A percentile compares a stretch with the other conserved stretches of the same genome.
Conservation (phyloP, 2,329 filamentous ascomycete genomes). For the Cercospora sesami region DNA sequence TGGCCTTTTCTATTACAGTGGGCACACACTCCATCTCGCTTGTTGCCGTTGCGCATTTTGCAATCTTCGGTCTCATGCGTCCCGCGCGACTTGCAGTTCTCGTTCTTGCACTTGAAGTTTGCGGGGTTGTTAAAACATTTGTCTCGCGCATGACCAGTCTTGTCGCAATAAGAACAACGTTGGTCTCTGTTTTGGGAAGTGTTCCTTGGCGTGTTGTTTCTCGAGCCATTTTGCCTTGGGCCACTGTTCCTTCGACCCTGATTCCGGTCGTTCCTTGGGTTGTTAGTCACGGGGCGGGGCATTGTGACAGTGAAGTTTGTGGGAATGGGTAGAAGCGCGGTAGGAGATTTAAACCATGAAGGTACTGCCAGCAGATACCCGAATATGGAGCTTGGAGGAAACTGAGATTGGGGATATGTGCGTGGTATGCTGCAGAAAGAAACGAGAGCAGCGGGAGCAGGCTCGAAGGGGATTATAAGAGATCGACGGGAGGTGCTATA, state of each 20-base stretch:
- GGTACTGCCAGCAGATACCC: conserved; percentile 1
- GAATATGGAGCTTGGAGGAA: neutral
- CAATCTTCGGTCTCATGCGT: neutral
- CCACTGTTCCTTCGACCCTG: neutral
- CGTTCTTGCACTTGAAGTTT: neutral
- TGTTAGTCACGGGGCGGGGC: neutral
- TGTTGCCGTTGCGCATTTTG: neutral
- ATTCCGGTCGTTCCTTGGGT: neutral
- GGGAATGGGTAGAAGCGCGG: neutral
- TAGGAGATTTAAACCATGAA: neutral
- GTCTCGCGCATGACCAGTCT: neutral
- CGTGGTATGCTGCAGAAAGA: neutral
- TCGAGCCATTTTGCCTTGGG: neutral
- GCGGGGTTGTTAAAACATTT: neutral
- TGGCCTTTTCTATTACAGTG: neutral
- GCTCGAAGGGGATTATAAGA: neutral
- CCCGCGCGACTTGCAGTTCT: conserved; percentile 4
- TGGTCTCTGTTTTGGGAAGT: neutral
- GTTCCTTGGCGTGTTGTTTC: neutral
- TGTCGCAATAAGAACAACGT: neutral
- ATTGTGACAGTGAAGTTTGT: neutral
- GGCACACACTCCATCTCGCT: neutral
- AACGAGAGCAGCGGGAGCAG: neutral
- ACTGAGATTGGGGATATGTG: neutral
- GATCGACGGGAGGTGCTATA: neutral